Evolutionary conservation across 2,329 filamentous ascomycete species (phyloP), one percentile per base, ranked within the genome.

Genomic region (Aureobasidium lini): DNA sequence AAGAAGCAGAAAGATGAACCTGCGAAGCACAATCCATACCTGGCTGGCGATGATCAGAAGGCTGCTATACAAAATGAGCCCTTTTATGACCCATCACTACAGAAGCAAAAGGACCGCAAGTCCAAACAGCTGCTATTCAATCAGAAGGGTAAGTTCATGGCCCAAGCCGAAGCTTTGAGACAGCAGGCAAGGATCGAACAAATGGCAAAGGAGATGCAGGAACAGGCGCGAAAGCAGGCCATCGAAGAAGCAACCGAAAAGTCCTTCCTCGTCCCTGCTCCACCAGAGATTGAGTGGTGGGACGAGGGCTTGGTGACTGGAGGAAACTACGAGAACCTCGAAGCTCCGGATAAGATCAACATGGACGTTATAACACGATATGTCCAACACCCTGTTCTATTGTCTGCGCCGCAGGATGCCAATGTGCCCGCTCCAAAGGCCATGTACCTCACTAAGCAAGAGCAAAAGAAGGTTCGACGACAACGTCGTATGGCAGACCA

Each of bases 281-380:
- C 94, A 9, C 94, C 94, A 4, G 87, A 87, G 7, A 82, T 97
- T 43, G 94, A 99, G 72, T 99, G 94, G 94, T 97, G 93, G 90
- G 94, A 99, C 67, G 92, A 97, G 75, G 90, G 86, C 2, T 77
- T 97, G 16, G 80, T 95, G 15, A 89, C 87, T 43, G 81, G 82
- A 43, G 86, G 82, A 59, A 67, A 66, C 43, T 96, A 97, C 74
- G 81, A 86, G 61, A 79, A 81, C 62, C 76, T 85, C n/a, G 91
- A 96, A 70, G 88, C 85, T 54, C 16, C 37, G 4, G 52, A 49
- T 15, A 59, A 61, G 29, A 56, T 56, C 15, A 61, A 59, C 16
- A 39, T 61, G 32, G 62, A 62, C 31, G 93, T 97, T 67, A 84
- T 99, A 61, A 96, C 93, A 2, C 80, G 86, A 68, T 95, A 95